Percentiles rank a stretch among this genome's conserved stretches.
phyloP scores from a whole-genome alignment of 2,329 filamentous ascomycete species.

The Penicillium psychrosexuale region DNA sequence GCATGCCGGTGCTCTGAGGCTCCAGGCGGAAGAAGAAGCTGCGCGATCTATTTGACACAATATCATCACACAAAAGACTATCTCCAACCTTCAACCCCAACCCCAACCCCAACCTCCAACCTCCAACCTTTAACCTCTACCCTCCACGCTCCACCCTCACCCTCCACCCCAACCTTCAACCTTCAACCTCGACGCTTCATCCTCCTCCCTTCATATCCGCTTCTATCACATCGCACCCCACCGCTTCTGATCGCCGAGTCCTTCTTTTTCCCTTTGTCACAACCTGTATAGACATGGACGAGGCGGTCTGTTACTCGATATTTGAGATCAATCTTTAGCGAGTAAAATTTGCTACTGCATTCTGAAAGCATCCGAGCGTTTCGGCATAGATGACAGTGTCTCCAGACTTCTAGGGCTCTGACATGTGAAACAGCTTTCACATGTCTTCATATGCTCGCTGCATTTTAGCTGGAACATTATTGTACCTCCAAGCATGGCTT shows the following conservation, averaged over 20 bases:
- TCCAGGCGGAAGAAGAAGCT: conserved; percentile 20
- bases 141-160: too few species aligned
- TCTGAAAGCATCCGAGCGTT: conserved; percentile 11
- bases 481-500: neutral
- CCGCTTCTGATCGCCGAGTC: neutral
- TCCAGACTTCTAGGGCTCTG: conserved; percentile 7
- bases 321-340: conserved; percentile 16
- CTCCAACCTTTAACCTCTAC: too few species aligned
- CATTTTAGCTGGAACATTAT: neutral
- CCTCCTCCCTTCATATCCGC: neutral
- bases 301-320: conserved; percentile 4
- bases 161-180: too few species aligned
- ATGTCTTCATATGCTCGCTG: neutral
- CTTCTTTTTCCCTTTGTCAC: conserved; percentile 2
- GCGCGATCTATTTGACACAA: conserved; percentile 21
- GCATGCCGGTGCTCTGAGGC: conserved; percentile 47
- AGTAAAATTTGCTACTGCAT: conserved; percentile 15
- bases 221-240: neutral
- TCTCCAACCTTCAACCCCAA: too few species aligned
- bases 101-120: too few species aligned
- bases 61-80: conserved; percentile 3
- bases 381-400: conserved; percentile 19
- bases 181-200: neutral
- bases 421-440: conserved; percentile 19
- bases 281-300: conserved; percentile 20